Evolutionary conservation across 345 rosid species (phyloP), one percentile per base, ranked within the genome.

Genomic region (Corchorus olitorius): DNA sequence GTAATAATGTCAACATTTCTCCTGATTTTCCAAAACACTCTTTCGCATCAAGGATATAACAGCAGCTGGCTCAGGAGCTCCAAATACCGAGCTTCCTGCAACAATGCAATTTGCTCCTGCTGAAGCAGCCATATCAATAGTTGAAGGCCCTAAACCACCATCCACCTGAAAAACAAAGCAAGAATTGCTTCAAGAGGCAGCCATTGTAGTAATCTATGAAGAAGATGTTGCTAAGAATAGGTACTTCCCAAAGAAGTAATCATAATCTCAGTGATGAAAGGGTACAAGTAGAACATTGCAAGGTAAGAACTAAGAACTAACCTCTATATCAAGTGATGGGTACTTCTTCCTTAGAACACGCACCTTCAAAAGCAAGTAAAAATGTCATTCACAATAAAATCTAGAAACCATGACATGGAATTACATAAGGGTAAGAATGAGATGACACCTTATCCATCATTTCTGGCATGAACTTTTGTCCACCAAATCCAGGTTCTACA

Each of bases 61-160:
- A 8, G 87, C 70, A n/a, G 89, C 92, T 72, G 97, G 94, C 75
- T 92, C 81, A 1, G 94, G 84, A 37, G 98, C 92, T 79, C 98
- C 97, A 39, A 94, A 94, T 75, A 94, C 97, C n/a, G 99, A 94
- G 78, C 98, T 91, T 74, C 93, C 94, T 0, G 90, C 92, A 37
- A 89, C 92, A 2, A 90, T 94, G 88, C 98, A 91, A 87, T 91
- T 92, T 53, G 94, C 97, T 45, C 94, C 92, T 6, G 91, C 94
- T 69, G 89, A 85, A 71, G 99, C 94, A 8, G 98, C 98, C 76
- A 75, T 15, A 5, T 84, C 91, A 17, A 95, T 93, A 11, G 98
- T 93, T 11, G 93, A 92, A 80, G 97, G 97, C 60, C 99, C 97
- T 75, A 94, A 87, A 45, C 97, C 98, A 19, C 98, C 98, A 75